phyloP scores from a whole-genome alignment of 1,284 basidiomycete genomes.

The Tilletia indica region DNA sequence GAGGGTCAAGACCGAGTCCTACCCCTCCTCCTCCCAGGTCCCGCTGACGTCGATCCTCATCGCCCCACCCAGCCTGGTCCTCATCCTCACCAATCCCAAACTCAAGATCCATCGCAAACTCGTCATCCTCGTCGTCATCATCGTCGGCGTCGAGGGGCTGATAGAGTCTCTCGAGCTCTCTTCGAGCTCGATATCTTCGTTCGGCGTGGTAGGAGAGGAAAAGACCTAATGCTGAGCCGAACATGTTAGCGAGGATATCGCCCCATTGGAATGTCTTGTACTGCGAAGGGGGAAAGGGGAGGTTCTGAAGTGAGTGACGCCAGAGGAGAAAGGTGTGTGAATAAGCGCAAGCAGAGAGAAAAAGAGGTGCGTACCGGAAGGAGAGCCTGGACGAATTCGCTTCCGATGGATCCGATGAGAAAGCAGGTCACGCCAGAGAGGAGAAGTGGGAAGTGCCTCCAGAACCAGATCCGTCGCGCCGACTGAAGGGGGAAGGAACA shows the following conservation, averaged over 20 bases:
- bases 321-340: not conserved
- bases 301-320: not conserved
- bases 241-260: conserved; percentile 77
- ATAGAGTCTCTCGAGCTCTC: conserved; percentile 44
- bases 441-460: conserved; percentile 73
- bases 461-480: conserved; percentile 68
- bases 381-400: conserved; percentile 77
- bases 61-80: conserved; percentile 25
- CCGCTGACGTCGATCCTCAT: conserved; percentile 16
- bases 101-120: conserved; percentile 13
- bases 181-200: conserved; percentile 30
- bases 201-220: conserved; percentile 56
- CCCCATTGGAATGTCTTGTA: conserved; percentile 76
- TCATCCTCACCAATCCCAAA: conserved; percentile 33
- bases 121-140: conserved; percentile 33
- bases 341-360: not conserved
- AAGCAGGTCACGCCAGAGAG: conserved; percentile 63
- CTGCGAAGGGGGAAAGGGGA: conserved; percentile 17
- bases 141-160: conserved; percentile 38
- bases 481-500: conserved; percentile 15
- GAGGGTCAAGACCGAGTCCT: no score
- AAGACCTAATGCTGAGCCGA: conserved; percentile 73
- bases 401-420: conserved; percentile 69
- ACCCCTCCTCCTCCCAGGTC: not conserved
- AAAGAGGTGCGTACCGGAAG: conserved; percentile 63